Evolutionary conservation across 352 stramenopile genomes (phyloP).

Genomic region (Globisporangium nodosum): DNA sequence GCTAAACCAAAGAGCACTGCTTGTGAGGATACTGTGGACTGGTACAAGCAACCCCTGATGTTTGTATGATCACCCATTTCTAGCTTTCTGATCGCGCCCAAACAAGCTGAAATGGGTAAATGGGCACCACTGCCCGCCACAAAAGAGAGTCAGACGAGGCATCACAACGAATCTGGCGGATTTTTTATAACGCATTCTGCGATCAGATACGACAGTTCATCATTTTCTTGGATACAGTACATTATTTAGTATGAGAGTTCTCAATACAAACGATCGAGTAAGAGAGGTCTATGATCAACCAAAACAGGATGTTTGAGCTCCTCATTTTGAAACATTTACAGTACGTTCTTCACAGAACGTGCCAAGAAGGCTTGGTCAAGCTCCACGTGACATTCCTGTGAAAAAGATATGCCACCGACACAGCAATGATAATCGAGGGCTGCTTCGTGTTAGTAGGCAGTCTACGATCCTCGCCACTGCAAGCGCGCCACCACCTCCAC

Average conservation of each 20-base stretch:
- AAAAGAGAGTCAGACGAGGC: neutral
- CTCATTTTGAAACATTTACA: neutral
- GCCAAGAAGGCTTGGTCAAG: neutral
- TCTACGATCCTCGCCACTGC: too few relatives aligned
- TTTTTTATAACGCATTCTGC: neutral
- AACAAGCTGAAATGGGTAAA: too few relatives aligned
- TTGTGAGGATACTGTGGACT: too few relatives aligned
- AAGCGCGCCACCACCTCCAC: too few relatives aligned
- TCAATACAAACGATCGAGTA: neutral
- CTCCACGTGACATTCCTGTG: neutral
- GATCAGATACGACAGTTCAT: neutral
- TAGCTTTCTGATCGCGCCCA: too few relatives aligned
- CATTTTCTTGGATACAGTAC: neutral
- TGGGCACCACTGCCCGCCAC: too few relatives aligned
- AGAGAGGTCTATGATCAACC: neutral
- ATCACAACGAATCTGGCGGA: neutral
- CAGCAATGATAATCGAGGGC: too few relatives aligned
- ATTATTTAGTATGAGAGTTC: neutral
- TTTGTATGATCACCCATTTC: too few relatives aligned
- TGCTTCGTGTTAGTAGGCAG: too few relatives aligned
- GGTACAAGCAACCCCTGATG: too few relatives aligned
- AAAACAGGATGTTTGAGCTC: neutral
- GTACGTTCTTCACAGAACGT: neutral
- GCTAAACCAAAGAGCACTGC: too few relatives aligned
- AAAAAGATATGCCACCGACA: too few relatives aligned